These are phyloP conservation scores for Marchantia polymorpha DNA, from an alignment of 225 moss, liverwort and hornwort genomes.

Conservation along the genomic window DNA sequence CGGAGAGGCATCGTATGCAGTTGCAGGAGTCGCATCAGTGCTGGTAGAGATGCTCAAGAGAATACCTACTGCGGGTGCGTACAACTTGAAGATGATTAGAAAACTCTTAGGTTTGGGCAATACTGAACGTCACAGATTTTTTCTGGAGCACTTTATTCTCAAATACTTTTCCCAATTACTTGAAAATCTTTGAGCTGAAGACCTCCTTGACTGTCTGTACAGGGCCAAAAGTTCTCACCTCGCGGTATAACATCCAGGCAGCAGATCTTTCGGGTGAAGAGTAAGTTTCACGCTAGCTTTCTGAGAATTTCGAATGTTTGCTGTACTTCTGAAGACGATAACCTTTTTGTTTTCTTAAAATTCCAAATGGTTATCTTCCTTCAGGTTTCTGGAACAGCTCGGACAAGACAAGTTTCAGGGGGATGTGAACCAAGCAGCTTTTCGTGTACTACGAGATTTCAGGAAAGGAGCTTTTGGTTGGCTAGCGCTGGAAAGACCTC, in stretches of 20 bases:
- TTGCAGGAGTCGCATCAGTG: slow-evolving; percentile 89
- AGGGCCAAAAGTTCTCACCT: slow-evolving; percentile 58
- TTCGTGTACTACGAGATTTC: slow-evolving; percentile 68
- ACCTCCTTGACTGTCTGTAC: not conserved
- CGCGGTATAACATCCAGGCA: slow-evolving; percentile 66
- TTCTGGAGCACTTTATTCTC: not conserved
- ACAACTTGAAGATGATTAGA: not conserved
- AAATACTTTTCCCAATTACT: too few species aligned
- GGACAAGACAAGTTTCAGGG: slow-evolving; percentile 75
- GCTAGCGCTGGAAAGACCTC: slow-evolving; percentile 87
- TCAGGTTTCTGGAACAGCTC: slow-evolving; percentile 65
- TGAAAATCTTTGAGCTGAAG: not conserved
- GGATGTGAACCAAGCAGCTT: slow-evolving; percentile 89
- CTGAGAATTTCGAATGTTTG: not conserved
- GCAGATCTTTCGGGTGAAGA: slow-evolving; percentile 65
- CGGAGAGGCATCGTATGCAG: slow-evolving; percentile 95
- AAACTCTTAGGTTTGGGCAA: not conserved
- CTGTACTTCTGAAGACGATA: not conserved
- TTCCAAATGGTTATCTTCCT: slow-evolving; percentile 17
- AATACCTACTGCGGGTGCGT: slow-evolving; percentile 61
- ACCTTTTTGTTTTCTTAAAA: not conserved
- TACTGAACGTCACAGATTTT: too few species aligned
- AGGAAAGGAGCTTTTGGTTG: slow-evolving; percentile 89
- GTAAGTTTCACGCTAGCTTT: slow-evolving; percentile 23
- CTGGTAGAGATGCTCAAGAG: slow-evolving; percentile 90